Base-by-base conservation (phyloP, 2,329 filamentous ascomycete species). In the Fusarium mundagurra region DNA sequence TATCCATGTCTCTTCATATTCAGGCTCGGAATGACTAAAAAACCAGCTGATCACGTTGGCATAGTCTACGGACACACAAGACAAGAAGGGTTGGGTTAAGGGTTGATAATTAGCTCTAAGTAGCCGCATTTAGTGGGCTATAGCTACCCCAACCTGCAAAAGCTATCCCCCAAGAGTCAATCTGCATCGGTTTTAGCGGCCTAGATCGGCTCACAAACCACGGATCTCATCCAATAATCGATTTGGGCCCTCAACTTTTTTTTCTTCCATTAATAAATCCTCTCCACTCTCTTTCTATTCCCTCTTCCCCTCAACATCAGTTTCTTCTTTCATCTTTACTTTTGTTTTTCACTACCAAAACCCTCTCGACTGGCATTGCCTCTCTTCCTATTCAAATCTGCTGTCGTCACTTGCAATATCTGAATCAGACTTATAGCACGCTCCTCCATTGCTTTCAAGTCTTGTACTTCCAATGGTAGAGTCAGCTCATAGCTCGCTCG, bases 391-490 rank as follows among this genome's bases (percentile, higher is more conserved):
- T 44, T 74, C 59, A 61, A 62, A 24, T 44, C n/a, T 22, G 62
- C 67, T 62, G 51, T 27, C 48, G 31, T 50, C 45, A 50, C 47
- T 29, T 50, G 47, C 53, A 55, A 24, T 31, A 22, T 22, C 18
- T 33, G 29, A 41, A 13, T 31, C 22, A 50, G 82, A 84, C 85
- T 84, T 80, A 81, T 84, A 85, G 85, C 86, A 88, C 80, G 85
- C 86, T 77, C 82, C 73, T 84, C 85, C 86, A 87, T 88, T 88
- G 86, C 85, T 87, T 80, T 83, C 78, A 76, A 81, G 84, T 85
- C 83, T 24, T 31, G 77, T 85, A 83, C 84, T 88, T 17, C 41
- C 57, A 60, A 60, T 88, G 86, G 85, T 84, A 75, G 77, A 82
- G 69, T 76, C 76, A 71, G 70, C 78, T 68, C 69, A 73, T 51